These are phyloP conservation scores for Geranium brycei DNA, from an alignment of 345 rosid genomes.

Conservation along the genomic window DNA sequence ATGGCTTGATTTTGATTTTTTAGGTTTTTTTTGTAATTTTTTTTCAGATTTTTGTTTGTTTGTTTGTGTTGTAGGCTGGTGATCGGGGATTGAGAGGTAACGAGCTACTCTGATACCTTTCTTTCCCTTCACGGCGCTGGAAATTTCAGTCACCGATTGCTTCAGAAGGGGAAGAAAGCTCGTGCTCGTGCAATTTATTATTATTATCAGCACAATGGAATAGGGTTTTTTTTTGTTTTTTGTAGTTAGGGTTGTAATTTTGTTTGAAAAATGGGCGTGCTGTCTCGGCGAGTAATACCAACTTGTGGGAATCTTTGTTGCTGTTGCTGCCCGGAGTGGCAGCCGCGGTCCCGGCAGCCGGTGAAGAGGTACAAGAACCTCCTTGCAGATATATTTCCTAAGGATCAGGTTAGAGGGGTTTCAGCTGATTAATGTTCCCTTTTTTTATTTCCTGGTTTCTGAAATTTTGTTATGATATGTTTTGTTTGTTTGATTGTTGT, in stretches of 20 bases:
- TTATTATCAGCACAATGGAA: conserved; percentile 5
- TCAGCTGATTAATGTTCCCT: not conserved
- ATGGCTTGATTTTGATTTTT: not conserved
- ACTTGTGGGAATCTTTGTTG: conserved; percentile 81
- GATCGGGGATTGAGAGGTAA: conserved; percentile 13
- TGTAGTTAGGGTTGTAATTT: not conserved
- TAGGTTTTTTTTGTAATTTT: too few relatives aligned
- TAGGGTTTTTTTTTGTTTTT: conserved; percentile 4
- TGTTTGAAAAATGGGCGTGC: conserved; percentile 39
- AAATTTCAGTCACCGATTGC: conserved; percentile 25
- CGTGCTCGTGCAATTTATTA: too few relatives aligned
- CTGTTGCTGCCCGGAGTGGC: conserved; percentile 62
- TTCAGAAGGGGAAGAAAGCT: conserved; percentile 52
- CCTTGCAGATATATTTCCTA: conserved; percentile 74
- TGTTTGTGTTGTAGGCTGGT: conserved; percentile 7
- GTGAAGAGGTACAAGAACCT: conserved; percentile 98
- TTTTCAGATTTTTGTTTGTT: conserved; percentile 5
- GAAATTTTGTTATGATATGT: not conserved
- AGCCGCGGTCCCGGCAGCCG: conserved; percentile 94
- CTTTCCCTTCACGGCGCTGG: conserved; percentile 51
- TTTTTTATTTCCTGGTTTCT: not conserved
- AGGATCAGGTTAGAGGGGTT: conserved; percentile 44
- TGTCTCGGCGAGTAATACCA: conserved; percentile 88
- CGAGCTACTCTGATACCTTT: conserved; percentile 22
- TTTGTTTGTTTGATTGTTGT: too few relatives aligned